Conservation (phyloP, 768 basidiomycete genomes). For the Panaeolus papilionaceus region DNA sequence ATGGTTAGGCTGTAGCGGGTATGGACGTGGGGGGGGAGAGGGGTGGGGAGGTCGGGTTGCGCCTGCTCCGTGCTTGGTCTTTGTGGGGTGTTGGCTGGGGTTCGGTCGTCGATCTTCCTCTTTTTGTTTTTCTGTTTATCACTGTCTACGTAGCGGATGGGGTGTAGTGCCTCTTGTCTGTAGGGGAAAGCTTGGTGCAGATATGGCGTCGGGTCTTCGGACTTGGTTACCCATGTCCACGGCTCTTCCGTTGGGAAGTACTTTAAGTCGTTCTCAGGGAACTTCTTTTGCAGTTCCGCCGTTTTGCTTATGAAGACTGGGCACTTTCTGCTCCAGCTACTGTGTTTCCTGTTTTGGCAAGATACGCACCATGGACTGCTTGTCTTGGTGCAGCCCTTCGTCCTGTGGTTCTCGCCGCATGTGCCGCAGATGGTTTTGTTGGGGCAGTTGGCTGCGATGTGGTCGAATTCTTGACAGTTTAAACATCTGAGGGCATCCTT, state of each 20-base stretch:
- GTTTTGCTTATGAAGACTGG: background rate
- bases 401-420: background rate
- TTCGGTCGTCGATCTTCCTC: background rate
- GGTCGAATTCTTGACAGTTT: background rate
- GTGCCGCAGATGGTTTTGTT: background rate
- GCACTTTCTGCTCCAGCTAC: background rate
- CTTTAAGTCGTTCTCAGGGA: background rate
- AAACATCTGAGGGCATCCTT: background rate
- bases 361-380: background rate
- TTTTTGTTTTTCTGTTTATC: background rate
- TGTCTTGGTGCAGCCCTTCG: background rate
- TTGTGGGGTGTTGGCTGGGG: too few species aligned
- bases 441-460: background rate
- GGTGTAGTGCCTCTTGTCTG: background rate
- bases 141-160: background rate
- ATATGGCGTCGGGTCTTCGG: background rate
- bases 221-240: slow-evolving; percentile 12
- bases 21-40: too few species aligned
- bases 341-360: background rate
- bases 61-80: too few species aligned
- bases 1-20: too few species aligned
- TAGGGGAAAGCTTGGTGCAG: background rate
- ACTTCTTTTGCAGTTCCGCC: background rate
- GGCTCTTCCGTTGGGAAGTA: slow-evolving; percentile 15
- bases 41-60: too few species aligned